Percentiles rank a stretch among this genome's conserved stretches.
phyloP scores from a whole-genome alignment of 2,329 filamentous ascomycete species.

The Paraphaeosphaeria minitans region DNA sequence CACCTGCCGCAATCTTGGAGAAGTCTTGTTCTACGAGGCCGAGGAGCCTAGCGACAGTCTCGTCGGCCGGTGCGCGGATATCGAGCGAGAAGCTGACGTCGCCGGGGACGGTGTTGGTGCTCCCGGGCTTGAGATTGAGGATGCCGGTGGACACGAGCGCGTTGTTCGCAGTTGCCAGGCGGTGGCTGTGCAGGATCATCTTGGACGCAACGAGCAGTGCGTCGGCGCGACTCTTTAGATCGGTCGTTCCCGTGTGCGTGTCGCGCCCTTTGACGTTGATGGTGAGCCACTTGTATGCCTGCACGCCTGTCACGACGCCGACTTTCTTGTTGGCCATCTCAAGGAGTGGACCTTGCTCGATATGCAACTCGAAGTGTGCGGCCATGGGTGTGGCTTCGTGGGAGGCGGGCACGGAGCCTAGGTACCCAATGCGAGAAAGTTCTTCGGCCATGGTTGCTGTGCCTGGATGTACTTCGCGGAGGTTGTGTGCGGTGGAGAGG shows the following conservation, averaged over 20 bases:
- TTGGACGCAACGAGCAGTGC: constrained; percentile 70
- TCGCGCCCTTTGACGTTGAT: constrained; percentile 70
- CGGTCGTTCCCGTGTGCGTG: constrained; percentile 76
- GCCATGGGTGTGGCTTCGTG: constrained; percentile 68
- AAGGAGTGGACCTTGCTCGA: constrained; percentile 81
- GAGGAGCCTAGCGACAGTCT: constrained; percentile 63
- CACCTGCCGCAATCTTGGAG: constrained; percentile 61
- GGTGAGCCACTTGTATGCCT: constrained; percentile 76
- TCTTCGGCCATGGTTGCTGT: constrained; percentile 69
- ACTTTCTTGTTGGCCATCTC: constrained; percentile 68
- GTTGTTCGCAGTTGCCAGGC: constrained; percentile 62
- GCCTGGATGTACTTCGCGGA: constrained; percentile 66
- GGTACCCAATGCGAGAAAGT: constrained; percentile 72
- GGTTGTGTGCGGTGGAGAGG: constrained; percentile 62
- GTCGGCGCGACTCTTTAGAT: constrained; percentile 68
- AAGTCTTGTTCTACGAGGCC: constrained; percentile 63
- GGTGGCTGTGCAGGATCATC: constrained; percentile 70
- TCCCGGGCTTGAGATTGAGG: constrained; percentile 67
- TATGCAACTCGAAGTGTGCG: constrained; percentile 83
- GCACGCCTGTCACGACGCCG: constrained; percentile 73
- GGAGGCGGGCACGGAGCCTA: constrained; percentile 63
- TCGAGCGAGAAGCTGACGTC: constrained; percentile 71
- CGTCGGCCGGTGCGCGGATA: constrained; percentile 64
- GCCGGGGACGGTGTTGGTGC: constrained; percentile 75
- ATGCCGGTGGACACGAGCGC: constrained; percentile 74